Percentiles rank a stretch among this genome's conserved stretches.
phyloP scores from a whole-genome alignment of 805 yeast species.

The Myxozyma vanderwaltii region DNA sequence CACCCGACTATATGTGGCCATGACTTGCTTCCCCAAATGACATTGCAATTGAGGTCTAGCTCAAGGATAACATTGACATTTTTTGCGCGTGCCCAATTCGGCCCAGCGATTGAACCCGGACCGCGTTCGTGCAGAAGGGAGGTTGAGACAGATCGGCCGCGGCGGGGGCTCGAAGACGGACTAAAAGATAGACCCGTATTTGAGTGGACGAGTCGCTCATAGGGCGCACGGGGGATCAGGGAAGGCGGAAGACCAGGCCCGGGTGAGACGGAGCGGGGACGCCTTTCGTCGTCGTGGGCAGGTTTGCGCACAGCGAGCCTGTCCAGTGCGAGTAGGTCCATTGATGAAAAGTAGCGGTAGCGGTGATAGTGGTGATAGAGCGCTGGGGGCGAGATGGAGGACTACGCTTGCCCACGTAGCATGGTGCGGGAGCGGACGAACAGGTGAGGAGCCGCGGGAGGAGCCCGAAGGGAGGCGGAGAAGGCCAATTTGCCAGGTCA shows the following conservation, averaged over 20 bases:
- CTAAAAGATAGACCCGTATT: slow-evolving; percentile 1
- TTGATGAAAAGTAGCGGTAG: background rate
- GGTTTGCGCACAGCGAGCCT: background rate
- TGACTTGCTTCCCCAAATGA: slow-evolving; percentile 70
- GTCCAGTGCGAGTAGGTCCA: background rate
- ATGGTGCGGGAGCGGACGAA: background rate
- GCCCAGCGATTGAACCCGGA: background rate
- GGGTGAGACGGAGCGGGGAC: slow-evolving; percentile 17
- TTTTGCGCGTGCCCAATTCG: slow-evolving; percentile 19
- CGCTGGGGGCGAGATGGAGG: background rate
- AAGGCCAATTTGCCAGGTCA: too few species aligned
- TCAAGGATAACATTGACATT: slow-evolving; percentile 71
- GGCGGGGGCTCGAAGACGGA: slow-evolving; percentile 15
- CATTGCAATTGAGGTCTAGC: slow-evolving; percentile 73
- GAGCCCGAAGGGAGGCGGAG: too few species aligned
- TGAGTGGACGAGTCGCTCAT: background rate
- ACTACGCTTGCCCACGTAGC: slow-evolving; percentile 9
- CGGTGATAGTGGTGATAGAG: too few species aligned
- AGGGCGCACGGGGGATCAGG: slow-evolving; percentile 6
- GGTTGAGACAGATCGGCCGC: slow-evolving; percentile 21
- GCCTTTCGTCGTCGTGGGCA: background rate
- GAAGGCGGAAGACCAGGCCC: slow-evolving; percentile 1
- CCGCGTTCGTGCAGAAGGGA: slow-evolving; percentile 1
- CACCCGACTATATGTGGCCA: slow-evolving; percentile 79
- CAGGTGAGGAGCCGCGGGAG: too few species aligned